Evolutionary conservation across 768 basidiomycete genomes (phyloP), one percentile per base, ranked within the genome.

Genomic region (Russula olivacea): DNA sequence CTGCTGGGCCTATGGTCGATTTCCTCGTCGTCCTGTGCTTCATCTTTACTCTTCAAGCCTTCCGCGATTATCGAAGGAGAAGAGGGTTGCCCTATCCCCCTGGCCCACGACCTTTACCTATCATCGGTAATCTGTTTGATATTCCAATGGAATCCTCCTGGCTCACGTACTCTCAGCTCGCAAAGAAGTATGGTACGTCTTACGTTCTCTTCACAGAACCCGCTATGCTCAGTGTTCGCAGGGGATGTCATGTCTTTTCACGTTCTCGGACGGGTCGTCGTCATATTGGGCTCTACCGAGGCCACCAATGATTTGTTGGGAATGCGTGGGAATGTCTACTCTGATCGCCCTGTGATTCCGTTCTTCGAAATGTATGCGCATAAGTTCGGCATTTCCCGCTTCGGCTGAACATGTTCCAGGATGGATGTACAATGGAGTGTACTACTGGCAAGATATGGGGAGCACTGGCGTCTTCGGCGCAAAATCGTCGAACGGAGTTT

Each of bases 281-380:
- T 85, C 55, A 71, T 86, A 59, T 70, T 85, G 41, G 81, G 78
- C 69, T 78, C 77, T 60, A 64, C 74, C 61, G 74, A 77, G 61
- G 77, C 75, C 9, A 75, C 78, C 38, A 74, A 74, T 10, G 81
- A 79, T 61, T 71, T 86, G 28, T 72, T 86, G 34, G 82, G 83
- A 47, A 83, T 78, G 68, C 76, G 81, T 56, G 79, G 82, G 56
- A 67, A 76, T 25, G 79, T 38, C 28, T 65, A 47, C 45, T 58
- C 56, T 9, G 61, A 58, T 34, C 61, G 64, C 14, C 32, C 55
- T 3, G 21, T 3, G 15, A 32, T 40, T 30, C 49, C 61, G n/a
- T 30, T 65, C 30, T 32, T 53, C 15, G 56, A 58, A 10, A 63
- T 65, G 64, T 65, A 41, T 6, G 61, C 1, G 8, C 34, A 9